Evolutionary conservation across 2,329 filamentous ascomycete species (phyloP).

Genomic region (Kalmusia sp.): DNA sequence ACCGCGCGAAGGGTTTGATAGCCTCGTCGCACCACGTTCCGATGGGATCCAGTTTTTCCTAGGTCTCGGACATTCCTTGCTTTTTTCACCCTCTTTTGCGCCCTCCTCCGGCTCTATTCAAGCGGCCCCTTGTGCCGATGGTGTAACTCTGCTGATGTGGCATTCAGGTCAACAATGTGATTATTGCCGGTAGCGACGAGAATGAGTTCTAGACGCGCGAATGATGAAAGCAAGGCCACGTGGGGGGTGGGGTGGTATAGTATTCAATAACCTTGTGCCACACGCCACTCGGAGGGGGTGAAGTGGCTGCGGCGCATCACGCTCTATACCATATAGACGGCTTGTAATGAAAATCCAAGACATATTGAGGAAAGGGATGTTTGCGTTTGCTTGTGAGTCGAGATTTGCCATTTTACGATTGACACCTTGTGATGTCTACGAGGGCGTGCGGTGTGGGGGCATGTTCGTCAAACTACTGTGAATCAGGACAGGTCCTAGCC

Average conservation of each 20-base stretch:
- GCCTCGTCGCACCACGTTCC: conserved; percentile 8
- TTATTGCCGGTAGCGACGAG: conserved; percentile 84
- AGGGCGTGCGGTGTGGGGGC: too few relatives aligned
- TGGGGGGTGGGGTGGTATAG: background rate
- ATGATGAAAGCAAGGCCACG: conserved; percentile 1
- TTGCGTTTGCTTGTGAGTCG: background rate
- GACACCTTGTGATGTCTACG: too few relatives aligned
- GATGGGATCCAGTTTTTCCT: conserved; percentile 1
- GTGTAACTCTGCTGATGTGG: conserved; percentile 9
- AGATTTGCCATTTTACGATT: too few relatives aligned
- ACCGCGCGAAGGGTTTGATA: conserved; percentile 11
- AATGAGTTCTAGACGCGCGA: conserved; percentile 72
- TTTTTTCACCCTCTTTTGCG: conserved; percentile 2
- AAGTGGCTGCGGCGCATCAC: conserved; percentile 3
- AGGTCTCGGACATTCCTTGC: background rate
- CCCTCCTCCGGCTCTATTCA: conserved; percentile 3
- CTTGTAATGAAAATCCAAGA: conserved; percentile 8
- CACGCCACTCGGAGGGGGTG: too few relatives aligned
- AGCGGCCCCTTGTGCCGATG: too few relatives aligned
- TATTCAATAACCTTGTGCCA: background rate
- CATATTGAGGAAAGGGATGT: background rate
- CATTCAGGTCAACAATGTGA: conserved; percentile 80
- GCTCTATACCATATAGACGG: conserved; percentile 15
- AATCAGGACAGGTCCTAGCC: too few relatives aligned
- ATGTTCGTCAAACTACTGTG: too few relatives aligned